A percentile compares a stretch with the other conserved stretches of the same genome.
Evolutionary conservation across 1,139 yeast species (phyloP).

Genomic region (Entelexis sorbosivorans): DNA sequence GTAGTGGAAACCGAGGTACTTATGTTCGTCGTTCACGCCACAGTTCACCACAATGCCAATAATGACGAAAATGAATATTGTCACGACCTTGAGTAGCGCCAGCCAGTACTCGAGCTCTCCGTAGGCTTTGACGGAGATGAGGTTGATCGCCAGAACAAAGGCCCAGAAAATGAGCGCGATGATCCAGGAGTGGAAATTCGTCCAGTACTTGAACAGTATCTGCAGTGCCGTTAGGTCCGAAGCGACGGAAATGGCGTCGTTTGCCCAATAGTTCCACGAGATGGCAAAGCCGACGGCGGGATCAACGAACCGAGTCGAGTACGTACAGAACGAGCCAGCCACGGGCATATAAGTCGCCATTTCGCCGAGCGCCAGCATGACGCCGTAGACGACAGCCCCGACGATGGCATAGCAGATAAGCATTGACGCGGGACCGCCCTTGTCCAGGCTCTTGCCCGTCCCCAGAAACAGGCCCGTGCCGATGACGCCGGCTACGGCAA

Average conservation of each 20-base stretch:
- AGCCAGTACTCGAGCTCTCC: conserved; percentile 62
- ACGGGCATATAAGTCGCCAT: conserved; percentile 51
- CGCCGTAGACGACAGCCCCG: conserved; percentile 48
- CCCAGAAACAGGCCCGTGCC: conserved; percentile 62
- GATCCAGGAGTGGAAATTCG: conserved; percentile 37
- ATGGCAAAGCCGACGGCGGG: conserved; percentile 49
- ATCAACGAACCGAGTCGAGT: conserved; percentile 48
- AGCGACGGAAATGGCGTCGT: conserved; percentile 37
- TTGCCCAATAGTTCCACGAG: conserved; percentile 50
- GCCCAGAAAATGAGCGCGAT: conserved; percentile 32
- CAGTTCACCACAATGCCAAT: conserved; percentile 54
- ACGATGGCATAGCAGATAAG: conserved; percentile 46
- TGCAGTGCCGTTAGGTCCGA: conserved; percentile 39
- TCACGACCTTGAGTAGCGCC: conserved; percentile 45
- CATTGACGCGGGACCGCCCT: conserved; percentile 55
- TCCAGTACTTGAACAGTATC: conserved; percentile 55
- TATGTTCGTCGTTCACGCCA: conserved; percentile 41
- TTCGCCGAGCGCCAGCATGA: conserved; percentile 55
- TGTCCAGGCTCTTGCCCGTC: conserved; percentile 47
- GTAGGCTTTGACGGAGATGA: conserved; percentile 43
- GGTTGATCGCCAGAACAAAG: conserved; percentile 30
- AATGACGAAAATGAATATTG: conserved; percentile 46
- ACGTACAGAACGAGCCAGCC: conserved; percentile 51
- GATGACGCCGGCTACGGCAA: conserved; percentile 27
- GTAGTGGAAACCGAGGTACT: conserved; percentile 41